Conservation (phyloP, 345 rosid species). For the Ricinus communis region DNA sequence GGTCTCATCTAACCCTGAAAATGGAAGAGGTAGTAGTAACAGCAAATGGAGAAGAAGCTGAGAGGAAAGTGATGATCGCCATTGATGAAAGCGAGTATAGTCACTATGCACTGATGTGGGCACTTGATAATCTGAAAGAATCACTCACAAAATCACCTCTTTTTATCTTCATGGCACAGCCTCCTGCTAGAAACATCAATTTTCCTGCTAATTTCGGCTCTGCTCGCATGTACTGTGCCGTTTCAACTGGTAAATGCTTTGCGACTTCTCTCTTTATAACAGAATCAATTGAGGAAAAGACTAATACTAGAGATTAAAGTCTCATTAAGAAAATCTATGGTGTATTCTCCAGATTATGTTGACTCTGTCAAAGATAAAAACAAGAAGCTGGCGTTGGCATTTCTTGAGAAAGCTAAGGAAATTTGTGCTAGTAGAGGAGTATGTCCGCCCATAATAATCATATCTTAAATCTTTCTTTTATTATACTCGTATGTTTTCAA, state of each 20-base stretch:
- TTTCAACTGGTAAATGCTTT: constrained; percentile 25
- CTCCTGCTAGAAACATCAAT: not conserved
- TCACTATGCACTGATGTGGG: constrained; percentile 18
- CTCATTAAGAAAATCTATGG: not conserved
- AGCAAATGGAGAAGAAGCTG: not conserved
- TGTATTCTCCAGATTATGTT: constrained; percentile 3
- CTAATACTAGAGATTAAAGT: not conserved
- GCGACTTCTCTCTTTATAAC: not conserved
- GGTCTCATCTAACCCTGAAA: not conserved
- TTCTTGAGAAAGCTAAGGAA: constrained; percentile 15
- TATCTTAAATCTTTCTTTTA: too few relatives aligned
- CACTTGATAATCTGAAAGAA: constrained; percentile 19
- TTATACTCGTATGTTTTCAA: not conserved
- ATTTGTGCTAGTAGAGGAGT: constrained; percentile 21
- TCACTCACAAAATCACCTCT: not conserved
- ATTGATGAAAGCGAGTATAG: constrained; percentile 21
- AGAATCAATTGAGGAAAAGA: too few relatives aligned
- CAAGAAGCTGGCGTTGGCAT: constrained; percentile 6
- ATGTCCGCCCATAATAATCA: not conserved
- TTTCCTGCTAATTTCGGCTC: constrained; percentile 15
- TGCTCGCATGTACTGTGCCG: constrained; percentile 40
- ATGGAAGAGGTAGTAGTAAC: constrained; percentile 8
- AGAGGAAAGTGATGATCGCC: constrained; percentile 34
- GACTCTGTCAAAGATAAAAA: constrained; percentile 1
- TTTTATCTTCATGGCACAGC: constrained; percentile 16